These are phyloP conservation scores for Venturiaceae sp. DNA, from an alignment of 2,329 filamentous ascomycete species.

Conservation along the genomic window DNA sequence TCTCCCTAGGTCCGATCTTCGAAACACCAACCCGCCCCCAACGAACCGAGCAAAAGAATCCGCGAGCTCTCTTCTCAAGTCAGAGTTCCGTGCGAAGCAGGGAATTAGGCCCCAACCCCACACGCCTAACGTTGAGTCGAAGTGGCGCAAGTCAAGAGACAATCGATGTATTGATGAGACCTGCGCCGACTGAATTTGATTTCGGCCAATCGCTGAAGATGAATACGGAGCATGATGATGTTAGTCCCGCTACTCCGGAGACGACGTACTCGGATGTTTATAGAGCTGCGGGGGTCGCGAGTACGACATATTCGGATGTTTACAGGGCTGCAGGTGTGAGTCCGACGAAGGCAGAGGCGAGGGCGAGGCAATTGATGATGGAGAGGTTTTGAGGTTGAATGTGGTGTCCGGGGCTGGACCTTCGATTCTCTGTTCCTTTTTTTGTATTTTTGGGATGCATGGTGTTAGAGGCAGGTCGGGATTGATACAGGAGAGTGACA, in stretches of 20 bases:
- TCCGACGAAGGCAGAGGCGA: neutral
- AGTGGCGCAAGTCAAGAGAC: conserved; percentile 4
- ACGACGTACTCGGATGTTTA: conserved; percentile 6
- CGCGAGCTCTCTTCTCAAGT: conserved; percentile 2
- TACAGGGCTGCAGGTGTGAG: conserved; percentile 4
- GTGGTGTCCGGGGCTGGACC: too few relatives aligned
- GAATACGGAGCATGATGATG: neutral
- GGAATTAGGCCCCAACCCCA: neutral
- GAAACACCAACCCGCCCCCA: conserved; percentile 1
- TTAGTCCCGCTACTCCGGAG: neutral
- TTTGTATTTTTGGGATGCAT: too few relatives aligned
- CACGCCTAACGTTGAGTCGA: neutral
- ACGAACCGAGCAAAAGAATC: neutral
- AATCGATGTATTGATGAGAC: conserved; percentile 3
- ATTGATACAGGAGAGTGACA: too few relatives aligned
- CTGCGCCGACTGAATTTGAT: neutral
- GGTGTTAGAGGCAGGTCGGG: too few relatives aligned
- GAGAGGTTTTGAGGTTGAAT: too few relatives aligned
- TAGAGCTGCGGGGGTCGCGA: conserved; percentile 2
- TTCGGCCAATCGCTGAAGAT: neutral
- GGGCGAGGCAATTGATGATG: too few relatives aligned
- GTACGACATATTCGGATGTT: conserved; percentile 1
- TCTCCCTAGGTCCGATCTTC: neutral
- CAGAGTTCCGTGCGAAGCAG: too few relatives aligned
- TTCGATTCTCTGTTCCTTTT: too few relatives aligned